Base-by-base conservation (phyloP, 2,329 filamentous ascomycete species). In the Aspergillus candidus region DNA sequence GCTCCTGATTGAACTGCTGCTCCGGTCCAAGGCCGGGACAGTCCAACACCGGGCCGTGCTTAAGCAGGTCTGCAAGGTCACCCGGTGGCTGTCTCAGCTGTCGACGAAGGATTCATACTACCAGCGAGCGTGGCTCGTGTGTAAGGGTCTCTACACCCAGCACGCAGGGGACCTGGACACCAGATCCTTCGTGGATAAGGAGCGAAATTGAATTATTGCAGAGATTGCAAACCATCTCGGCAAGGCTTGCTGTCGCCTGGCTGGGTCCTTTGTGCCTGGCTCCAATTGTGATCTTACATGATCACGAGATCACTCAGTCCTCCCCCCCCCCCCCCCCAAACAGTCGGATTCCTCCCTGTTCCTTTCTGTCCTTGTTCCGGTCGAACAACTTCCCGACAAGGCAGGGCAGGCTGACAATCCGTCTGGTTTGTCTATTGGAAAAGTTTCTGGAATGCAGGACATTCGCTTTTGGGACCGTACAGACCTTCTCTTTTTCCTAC, bases 81-180 rank as follows among this genome's bases (percentile, higher is more conserved):
- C 58, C 11, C 49, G 51, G 11, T 71, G 67, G 67, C 53, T 71
- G 3, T 54, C 59, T 15, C 56, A 58, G 14, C 61, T 71, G 50
- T 64, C 63, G 12, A 41, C 48, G n/a, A 57, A 59, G 27, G 64
- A 67, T 43, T 34, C 53, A 11, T 60, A 58, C 6, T 65, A 67
- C 4, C 50, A 53, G 33, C 57, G 61, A 40, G 67, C 67, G 6
- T 68, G 60, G 59, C 42, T 53, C 39, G 44, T 64, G 35, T 65
- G 61, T 43, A 46, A 47, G 35, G 56, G 57, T 10, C 48, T 63
- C 18, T 43, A 62, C 31, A 47, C 55, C 6, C 51, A 51, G 6
- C 50, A 57, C 34, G 53, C 51, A 4, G 40, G 44, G 12, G 48
- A 47, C 15, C 49, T 55, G 31, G 46, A 38, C 11, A 31, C 13